Conservation (phyloP, 371 early-diverging fungal species). For the Mucor velutinosus region DNA sequence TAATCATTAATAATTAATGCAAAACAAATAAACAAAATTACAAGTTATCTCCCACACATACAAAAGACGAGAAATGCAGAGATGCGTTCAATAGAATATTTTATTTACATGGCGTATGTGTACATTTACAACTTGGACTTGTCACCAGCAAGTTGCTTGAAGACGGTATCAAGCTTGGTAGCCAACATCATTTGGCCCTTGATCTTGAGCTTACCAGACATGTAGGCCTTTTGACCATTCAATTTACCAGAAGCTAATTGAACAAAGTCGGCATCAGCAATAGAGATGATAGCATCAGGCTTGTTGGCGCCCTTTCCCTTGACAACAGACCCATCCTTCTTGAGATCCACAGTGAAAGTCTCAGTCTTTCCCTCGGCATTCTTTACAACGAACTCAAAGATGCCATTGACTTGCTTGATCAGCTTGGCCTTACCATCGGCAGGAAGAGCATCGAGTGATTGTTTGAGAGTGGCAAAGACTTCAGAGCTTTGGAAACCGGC, state of each 20-base stretch:
- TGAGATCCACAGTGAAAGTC: conserved; percentile 78
- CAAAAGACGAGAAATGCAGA: background rate
- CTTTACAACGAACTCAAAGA: conserved; percentile 85
- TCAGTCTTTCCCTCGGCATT: conserved; percentile 66
- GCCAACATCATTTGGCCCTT: conserved; percentile 92
- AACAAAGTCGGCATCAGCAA: conserved; percentile 84
- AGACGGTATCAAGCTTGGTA: conserved; percentile 74
- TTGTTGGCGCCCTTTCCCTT: conserved; percentile 68
- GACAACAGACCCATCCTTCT: conserved; percentile 62
- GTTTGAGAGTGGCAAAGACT: conserved; percentile 40
- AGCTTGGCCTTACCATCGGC: conserved; percentile 40
- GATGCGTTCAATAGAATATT: background rate
- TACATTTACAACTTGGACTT: conserved; percentile 57
- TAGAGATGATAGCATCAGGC: conserved; percentile 66
- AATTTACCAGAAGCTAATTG: conserved; percentile 83
- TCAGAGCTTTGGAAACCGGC: conserved; percentile 51
- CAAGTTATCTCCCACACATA: background rate
- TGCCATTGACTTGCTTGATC: conserved; percentile 70
- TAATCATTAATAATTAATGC: background rate
- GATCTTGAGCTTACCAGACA: conserved; percentile 82
- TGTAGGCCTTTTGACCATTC: conserved; percentile 78
- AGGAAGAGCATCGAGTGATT: conserved; percentile 35
- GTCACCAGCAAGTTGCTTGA: conserved; percentile 46
- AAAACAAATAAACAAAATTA: conserved; percentile 1
- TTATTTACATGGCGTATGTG: background rate